Evolutionary conservation across 2,329 filamentous ascomycete genomes (phyloP), one percentile per base, ranked within the genome.

Genomic region (Cryphonectria carpinicola): DNA sequence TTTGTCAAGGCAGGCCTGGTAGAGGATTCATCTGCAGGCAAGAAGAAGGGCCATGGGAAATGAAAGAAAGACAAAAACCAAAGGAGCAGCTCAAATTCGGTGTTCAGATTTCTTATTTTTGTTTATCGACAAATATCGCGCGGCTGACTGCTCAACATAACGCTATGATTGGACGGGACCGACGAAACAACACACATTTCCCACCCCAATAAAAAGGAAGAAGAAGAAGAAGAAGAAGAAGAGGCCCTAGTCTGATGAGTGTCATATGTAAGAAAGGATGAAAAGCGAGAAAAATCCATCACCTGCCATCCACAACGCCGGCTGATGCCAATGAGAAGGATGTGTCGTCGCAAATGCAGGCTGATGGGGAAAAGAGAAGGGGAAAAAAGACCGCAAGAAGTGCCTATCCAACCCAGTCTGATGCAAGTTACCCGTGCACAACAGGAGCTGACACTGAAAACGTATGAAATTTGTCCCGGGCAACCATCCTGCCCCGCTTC

Each of bases 1-100:
- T 86, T 98, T 74, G 88, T 98, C 13, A 89, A 89, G 77, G 94
- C 92, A 0, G 93, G 92, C 0, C 88, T 93, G 75, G 90, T 88
- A 13, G 84, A 83, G 70, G 89, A 90, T 54, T 82, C 84, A 17
- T 79, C 76, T 28, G 54, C 75, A 19, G 77, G 75, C n/a, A 84
- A 82, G 76, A 84, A 84, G 75, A 88, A 84, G 76, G 79, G 79
- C 61, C 75, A 78, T 72, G 77, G 76, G 46, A 78, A 74, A 72
- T 80, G 76, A 76, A 11, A 13, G 39, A 41, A 8, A 46, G 17
- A 22, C 8, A 22, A 17, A 43, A 43, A 17, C 13, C 10, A 39
- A 39, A 43, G 60, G 10, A 32, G 41, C 32, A 32, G n/a, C 6
- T 19, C 32, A 32, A 32, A 19, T 39, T 43, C 10, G 1, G 32